Base-by-base conservation (phyloP, 1,284 basidiomycete genomes). In the Ustanciosporium gigantosporum region DNA sequence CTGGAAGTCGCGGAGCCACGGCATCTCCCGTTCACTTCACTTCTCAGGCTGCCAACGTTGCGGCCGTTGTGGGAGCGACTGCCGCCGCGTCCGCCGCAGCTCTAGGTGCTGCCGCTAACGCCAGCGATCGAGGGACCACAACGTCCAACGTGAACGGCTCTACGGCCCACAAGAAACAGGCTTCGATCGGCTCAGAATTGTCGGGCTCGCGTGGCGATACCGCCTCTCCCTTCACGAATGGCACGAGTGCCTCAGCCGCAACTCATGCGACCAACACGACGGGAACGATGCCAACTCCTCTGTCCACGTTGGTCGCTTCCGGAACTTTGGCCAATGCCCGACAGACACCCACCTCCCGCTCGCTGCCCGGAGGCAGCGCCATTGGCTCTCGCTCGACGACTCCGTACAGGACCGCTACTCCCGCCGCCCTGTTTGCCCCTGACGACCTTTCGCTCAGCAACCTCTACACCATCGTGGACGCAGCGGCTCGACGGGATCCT, bases 401-500 rank as follows among this genome's bases (percentile, higher is more conserved):
- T 11, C 47, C 58, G 3, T 61, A 46, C 0, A 35, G 47, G 5
- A 50, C 55, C 23, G 40, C 59, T 1, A 46, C 52, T 3, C 40
- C 46, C 1, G 59, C n/a, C n/a, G n/a, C 52, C 23, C 46, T 47
- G 3, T 62, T 53, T 22, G 51, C 43, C 3, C 56, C 50, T 2
- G 68, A 59, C 42, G 68, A 72, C 23, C 53, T 55, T 3, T 66
- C 65, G 3, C 47, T 74, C 4, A 52, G 55, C 24, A 64, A 70
- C 23, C 59, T 74, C 20, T 72, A 70, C 45, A 64, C 68, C 2
- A 48, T 74, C 17, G 66, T 70, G 21, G 70, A 74, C 25, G 66
- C 66, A 3, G 72, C 70, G 0, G 66, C 68, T 8, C 62, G 67
- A 3, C 57, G 68, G 7, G 62, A 61, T 25, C 60, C 66, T 5